Evolutionary conservation across 345 rosid species (phyloP).

Genomic region (Dimocarpus longan): DNA sequence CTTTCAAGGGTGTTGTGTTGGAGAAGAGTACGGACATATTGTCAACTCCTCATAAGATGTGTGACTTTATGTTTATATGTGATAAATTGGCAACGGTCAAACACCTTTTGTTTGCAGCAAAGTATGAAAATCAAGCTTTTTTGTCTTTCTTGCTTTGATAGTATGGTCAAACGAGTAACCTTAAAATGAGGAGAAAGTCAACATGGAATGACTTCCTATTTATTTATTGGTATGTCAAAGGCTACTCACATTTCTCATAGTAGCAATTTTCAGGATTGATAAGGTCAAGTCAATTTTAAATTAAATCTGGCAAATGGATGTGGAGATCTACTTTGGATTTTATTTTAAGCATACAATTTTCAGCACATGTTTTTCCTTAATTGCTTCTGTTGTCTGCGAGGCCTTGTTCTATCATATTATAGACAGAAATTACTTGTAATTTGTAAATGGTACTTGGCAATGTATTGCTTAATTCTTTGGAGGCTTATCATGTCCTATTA

Average conservation of each 20-base stretch:
- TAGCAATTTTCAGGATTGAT: background rate
- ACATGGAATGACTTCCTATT: slow-evolving; percentile 8
- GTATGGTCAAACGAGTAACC: slow-evolving; percentile 12
- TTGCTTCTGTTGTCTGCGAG: background rate
- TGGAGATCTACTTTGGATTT: background rate
- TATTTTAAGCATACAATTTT: background rate
- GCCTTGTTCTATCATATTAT: background rate
- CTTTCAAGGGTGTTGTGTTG: background rate
- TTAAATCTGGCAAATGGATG: background rate
- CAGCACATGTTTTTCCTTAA: background rate
- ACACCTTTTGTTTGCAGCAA: background rate
- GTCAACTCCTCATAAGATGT: slow-evolving; percentile 2
- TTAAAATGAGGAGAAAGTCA: slow-evolving; percentile 10
- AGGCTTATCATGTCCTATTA: background rate
- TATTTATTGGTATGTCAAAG: slow-evolving; percentile 2
- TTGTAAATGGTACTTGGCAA: background rate
- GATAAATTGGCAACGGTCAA: slow-evolving; percentile 10
- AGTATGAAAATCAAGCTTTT: background rate
- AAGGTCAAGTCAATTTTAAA: background rate
- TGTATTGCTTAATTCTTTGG: background rate
- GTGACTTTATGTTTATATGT: background rate
- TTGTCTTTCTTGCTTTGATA: background rate
- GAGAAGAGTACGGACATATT: background rate
- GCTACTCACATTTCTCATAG: background rate
- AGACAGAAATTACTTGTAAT: background rate